Percentiles rank a stretch among this genome's conserved stretches.
Conservation (phyloP, 2,329 filamentous ascomycete genomes). For the Xylaria sp. region DNA sequence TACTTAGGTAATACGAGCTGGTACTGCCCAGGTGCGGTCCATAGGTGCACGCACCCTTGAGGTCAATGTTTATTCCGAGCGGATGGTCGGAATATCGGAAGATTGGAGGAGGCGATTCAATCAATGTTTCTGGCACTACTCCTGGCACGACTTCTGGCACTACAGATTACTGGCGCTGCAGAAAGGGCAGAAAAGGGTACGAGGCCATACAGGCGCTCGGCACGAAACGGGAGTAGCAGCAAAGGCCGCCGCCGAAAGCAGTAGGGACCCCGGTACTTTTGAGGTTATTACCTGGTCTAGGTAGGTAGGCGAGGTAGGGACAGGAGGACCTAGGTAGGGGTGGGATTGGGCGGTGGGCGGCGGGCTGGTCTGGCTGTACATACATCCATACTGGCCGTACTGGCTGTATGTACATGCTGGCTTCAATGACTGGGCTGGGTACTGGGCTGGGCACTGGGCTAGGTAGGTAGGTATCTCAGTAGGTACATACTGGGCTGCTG, state of each 20-base stretch:
- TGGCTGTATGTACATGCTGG: no score
- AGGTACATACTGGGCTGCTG: background rate
- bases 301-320: no score
- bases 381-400: no score
- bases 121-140: no score
- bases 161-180: background rate
- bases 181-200: background rate
- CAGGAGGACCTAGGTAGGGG: no score
- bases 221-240: background rate
- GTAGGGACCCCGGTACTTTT: background rate
- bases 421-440: no score
- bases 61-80: background rate
- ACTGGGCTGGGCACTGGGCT: background rate
- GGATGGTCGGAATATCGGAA: background rate
- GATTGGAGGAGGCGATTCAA: background rate
- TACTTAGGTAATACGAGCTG: background rate
- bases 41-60: no score
- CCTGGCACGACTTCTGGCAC: no score
- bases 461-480: slow-evolving; percentile 12
- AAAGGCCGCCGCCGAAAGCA: background rate
- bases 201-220: no score
- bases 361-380: no score
- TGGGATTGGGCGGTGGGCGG: background rate
- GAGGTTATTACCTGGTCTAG: no score
- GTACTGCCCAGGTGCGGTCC: no score